phyloP scores from a whole-genome alignment of 768 basidiomycete species.

The Hirschioporus abietinus region DNA sequence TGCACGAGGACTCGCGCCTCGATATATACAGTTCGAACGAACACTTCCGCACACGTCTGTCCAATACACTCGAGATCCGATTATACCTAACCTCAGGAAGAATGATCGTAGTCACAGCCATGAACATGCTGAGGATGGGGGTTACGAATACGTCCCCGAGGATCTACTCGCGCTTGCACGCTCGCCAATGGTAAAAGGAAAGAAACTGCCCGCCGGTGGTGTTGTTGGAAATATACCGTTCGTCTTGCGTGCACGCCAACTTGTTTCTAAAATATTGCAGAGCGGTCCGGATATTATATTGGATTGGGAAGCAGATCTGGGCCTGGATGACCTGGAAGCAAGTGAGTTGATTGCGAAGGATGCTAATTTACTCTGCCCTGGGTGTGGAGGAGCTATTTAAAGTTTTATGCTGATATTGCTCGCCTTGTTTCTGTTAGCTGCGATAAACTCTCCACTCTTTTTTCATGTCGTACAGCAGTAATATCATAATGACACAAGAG shows the following conservation, averaged over 20 bases:
- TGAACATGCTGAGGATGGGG: slow-evolving; percentile 3
- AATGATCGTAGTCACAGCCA: not conserved
- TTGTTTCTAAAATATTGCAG: slow-evolving; percentile 37
- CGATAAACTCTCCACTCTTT: too few relatives aligned
- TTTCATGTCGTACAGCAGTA: too few relatives aligned
- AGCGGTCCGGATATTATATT: slow-evolving; percentile 26
- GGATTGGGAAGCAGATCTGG: slow-evolving; percentile 35
- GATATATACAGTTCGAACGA: not conserved
- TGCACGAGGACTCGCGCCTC: not conserved
- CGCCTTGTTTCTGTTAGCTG: too few relatives aligned
- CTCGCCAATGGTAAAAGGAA: slow-evolving; percentile 50
- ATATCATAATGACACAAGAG: too few relatives aligned
- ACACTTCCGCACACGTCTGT: not conserved
- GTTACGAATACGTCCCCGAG: slow-evolving; percentile 25
- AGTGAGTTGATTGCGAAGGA: slow-evolving; percentile 14
- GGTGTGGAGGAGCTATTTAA: slow-evolving; percentile 40
- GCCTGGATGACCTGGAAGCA: slow-evolving; percentile 19
- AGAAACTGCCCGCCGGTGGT: slow-evolving; percentile 23
- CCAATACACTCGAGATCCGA: slow-evolving; percentile 9
- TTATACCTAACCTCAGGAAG: slow-evolving; percentile 4
- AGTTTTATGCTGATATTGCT: too few relatives aligned
- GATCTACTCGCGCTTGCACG: slow-evolving; percentile 38
- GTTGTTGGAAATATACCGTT: slow-evolving; percentile 45
- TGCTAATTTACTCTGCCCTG: slow-evolving; percentile 35
- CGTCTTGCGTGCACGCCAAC: slow-evolving; percentile 40